Conservation (phyloP, 371 early-diverging fungal species). For the Apophysomyces sp. region DNA sequence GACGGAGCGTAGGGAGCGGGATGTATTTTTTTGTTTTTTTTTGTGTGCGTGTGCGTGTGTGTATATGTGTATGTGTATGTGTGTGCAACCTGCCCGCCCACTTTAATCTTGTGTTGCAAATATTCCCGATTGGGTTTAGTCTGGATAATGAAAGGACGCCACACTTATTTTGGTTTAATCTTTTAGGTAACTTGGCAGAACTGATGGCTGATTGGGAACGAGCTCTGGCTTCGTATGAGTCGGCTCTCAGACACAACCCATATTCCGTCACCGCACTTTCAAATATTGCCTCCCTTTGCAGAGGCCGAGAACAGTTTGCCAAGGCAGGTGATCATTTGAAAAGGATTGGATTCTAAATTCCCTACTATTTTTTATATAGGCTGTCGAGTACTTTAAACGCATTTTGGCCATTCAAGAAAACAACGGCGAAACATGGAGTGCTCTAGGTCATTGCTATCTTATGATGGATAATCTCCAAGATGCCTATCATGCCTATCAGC, state of each 20-base stretch:
- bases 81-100: conserved; percentile 15
- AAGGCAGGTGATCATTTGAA: conserved; percentile 41
- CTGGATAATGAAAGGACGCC: conserved; percentile 18
- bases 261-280: conserved; percentile 78
- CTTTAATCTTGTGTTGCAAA: conserved; percentile 23
- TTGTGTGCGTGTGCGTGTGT: not conserved
- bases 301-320: conserved; percentile 61
- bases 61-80: not conserved
- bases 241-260: conserved; percentile 86
- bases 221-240: conserved; percentile 80
- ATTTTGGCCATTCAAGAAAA: conserved; percentile 74
- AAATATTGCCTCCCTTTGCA: conserved; percentile 67
- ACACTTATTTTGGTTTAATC: conserved; percentile 20
- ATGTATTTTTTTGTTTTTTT: not conserved
- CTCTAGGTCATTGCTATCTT: conserved; percentile 90
- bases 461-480: conserved; percentile 94
- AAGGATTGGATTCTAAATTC: no score
- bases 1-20: not conserved
- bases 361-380: no score
- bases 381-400: conserved; percentile 88
- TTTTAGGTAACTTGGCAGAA: conserved; percentile 64
- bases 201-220: conserved; percentile 74
- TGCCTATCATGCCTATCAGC: conserved; percentile 92
- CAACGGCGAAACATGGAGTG: conserved; percentile 93
- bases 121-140: conserved; percentile 9